phyloP scores from a whole-genome alignment of 768 basidiomycete genomes.

The Amanita molliuscula region DNA sequence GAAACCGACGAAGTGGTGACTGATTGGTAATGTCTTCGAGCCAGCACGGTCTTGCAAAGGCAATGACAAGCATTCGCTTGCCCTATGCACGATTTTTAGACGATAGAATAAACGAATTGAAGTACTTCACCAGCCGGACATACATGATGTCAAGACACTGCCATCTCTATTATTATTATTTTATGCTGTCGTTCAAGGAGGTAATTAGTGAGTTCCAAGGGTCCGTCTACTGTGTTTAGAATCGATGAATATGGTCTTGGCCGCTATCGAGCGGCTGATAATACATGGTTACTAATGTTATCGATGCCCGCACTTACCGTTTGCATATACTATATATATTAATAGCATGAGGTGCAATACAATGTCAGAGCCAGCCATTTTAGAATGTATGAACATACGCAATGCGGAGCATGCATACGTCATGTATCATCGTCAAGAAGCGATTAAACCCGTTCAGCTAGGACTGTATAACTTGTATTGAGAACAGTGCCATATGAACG shows the following conservation, averaged over 20 bases:
- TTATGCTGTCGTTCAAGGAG: not conserved
- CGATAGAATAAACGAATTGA: not conserved
- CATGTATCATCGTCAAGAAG: too few species aligned
- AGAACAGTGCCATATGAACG: too few species aligned
- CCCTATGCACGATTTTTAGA: not conserved
- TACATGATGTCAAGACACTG: slow-evolving; percentile 7
- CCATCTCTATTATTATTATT: slow-evolving; percentile 5
- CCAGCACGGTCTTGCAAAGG: not conserved
- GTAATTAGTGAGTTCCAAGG: not conserved
- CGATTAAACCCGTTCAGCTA: too few species aligned
- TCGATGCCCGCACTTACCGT: not conserved
- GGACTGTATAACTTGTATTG: too few species aligned
- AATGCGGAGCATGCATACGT: too few species aligned
- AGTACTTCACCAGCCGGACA: not conserved
- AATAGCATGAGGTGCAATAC: not conserved
- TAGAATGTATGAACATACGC: too few species aligned
- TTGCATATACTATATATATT: not conserved
- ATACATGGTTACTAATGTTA: not conserved
- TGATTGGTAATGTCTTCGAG: slow-evolving; percentile 30
- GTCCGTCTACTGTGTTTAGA: not conserved
- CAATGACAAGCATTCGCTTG: not conserved
- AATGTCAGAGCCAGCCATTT: not conserved
- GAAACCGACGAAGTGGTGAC: slow-evolving; percentile 29
- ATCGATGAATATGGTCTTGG: not conserved
- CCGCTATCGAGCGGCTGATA: not conserved